Conservation (phyloP, 495 filamentous ascomycete genomes). For the Daldinia concentrica region DNA sequence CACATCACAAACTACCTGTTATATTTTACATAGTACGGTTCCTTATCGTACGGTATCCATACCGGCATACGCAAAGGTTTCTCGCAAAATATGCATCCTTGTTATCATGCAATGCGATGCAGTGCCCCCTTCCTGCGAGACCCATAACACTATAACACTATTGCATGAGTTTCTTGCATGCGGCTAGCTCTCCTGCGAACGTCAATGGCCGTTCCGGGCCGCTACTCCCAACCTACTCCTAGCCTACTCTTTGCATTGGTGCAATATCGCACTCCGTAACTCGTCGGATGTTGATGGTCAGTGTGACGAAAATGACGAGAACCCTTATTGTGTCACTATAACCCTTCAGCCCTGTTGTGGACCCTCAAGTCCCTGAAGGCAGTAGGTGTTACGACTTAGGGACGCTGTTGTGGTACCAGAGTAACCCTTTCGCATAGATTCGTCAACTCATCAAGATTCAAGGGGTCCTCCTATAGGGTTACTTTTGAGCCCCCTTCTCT, state of each 20-base stretch:
- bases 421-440: not conserved
- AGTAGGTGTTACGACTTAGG: conserved; percentile 6
- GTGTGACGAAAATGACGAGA: conserved; percentile 17
- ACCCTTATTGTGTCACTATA: conserved; percentile 26
- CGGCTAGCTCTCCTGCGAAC: conserved; percentile 37
- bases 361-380: not conserved
- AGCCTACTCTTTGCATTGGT: conserved; percentile 20
- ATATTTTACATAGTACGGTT: not conserved
- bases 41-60: conserved; percentile 20
- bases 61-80: conserved; percentile 9
- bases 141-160: conserved; percentile 16
- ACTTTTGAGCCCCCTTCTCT: not conserved
- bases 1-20: not conserved
- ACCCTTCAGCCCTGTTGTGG: conserved; percentile 25
- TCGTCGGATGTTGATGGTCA: conserved; percentile 23
- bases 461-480: not conserved
- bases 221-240: conserved; percentile 34
- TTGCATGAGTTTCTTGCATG: conserved; percentile 41
- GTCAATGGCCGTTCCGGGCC: conserved; percentile 36
- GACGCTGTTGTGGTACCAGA: not conserved
- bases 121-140: conserved; percentile 23
- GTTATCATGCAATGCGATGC: conserved; percentile 36
- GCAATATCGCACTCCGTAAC: conserved; percentile 7
- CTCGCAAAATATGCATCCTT: conserved; percentile 12
- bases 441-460: not conserved